Base-by-base conservation (phyloP, 1,284 basidiomycete species). In the Pseudozyma sp. region DNA sequence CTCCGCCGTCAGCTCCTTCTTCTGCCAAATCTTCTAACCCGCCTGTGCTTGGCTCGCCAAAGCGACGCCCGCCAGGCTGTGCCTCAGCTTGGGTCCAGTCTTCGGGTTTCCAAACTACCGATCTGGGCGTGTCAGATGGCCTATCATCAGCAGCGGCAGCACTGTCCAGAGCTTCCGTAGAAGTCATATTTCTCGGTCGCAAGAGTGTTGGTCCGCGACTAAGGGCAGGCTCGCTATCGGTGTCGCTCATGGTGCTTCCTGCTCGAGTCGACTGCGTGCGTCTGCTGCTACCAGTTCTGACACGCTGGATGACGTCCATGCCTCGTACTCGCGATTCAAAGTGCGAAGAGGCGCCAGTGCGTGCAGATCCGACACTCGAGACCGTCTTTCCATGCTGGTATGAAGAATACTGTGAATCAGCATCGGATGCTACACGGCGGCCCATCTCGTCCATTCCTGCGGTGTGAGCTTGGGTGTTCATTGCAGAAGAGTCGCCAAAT, bases 281-380 rank as follows among this genome's bases (percentile, higher is more conserved):
- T n/a, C 76, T 49, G 38, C 74, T 74, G 53, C 68, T 72, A 2
- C 64, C 70, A 1, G 80, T 81, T 2, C 72, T 69, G 2, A 64
- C 73, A 19, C 80, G 77, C 44, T 82, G 80, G 12, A 81, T 64
- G 19, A 82, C 80, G 40, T 82, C 79, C 80, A 82, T 82, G 5
- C 59, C 59, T 3, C 64, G 55, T 34, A 82, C 25, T 8, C 64
- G 58, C 5, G 64, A 66, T 59, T 82, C 80, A 14, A 82, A 70
- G 49, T 74, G 66, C 18, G 76, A 76, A 25, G 64, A 72, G 2
- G 77, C 70, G 18, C 62, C 67, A 9, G 79, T 80, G 2, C 72
- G 58, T 1, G 70, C 65, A 16, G 77, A 77, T 18, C 78, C 75
- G 25, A 80, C 59, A 42, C 72, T 78, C 16, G 79, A 76, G 8